Conservation (phyloP, 208 protist species). For the Acanthamoeba healyi region DNA sequence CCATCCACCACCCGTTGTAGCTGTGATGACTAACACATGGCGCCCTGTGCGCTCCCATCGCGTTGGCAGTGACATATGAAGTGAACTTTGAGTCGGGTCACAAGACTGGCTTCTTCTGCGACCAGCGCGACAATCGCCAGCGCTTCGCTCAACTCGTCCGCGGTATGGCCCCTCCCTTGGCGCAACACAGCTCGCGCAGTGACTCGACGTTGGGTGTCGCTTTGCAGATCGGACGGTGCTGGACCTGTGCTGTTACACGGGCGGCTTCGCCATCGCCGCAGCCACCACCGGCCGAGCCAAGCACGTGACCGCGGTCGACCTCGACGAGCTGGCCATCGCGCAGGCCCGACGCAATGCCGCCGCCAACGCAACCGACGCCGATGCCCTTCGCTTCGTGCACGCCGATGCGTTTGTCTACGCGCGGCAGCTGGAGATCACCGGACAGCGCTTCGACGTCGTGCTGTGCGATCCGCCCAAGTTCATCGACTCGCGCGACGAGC, state of each 20-base stretch:
- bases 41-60: neutral
- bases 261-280: slow-evolving; percentile 13
- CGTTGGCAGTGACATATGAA: neutral
- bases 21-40: neutral
- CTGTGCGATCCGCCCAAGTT: slow-evolving; percentile 67
- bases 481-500: slow-evolving; percentile 21
- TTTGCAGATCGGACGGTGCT: slow-evolving; percentile 17
- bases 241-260: slow-evolving; percentile 55
- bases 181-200: no score
- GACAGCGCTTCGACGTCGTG: slow-evolving; percentile 42
- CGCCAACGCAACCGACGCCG: neutral
- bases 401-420: slow-evolving; percentile 55
- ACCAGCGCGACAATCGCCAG: slow-evolving; percentile 45
- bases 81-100: slow-evolving; percentile 63
- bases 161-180: neutral
- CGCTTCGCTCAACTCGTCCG: neutral
- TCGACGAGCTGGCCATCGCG: slow-evolving; percentile 41
- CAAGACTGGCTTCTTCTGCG: slow-evolving; percentile 67
- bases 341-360: slow-evolving; percentile 45
- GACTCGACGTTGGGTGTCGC: no score
- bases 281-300: neutral
- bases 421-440: slow-evolving; percentile 24
- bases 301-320: slow-evolving; percentile 43
- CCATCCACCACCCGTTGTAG: neutral
- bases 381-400: neutral